phyloP scores from a whole-genome alignment of 1,139 yeast genomes.

The Geotrichum phurueaensis region DNA sequence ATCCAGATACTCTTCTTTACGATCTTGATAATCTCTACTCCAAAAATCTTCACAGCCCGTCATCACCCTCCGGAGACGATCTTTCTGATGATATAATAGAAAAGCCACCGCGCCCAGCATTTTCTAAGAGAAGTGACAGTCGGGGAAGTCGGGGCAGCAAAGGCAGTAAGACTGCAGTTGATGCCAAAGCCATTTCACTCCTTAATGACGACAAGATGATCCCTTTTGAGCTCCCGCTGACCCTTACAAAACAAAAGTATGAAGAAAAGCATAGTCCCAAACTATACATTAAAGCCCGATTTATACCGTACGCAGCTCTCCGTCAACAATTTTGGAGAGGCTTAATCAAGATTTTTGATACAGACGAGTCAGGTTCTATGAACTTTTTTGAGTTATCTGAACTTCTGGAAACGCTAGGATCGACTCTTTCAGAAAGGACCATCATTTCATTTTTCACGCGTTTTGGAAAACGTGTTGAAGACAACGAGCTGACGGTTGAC shows the following conservation, averaged over 20 bases:
- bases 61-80: conserved; percentile 1
- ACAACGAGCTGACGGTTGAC: conserved; percentile 49
- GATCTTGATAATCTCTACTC: conserved; percentile 22
- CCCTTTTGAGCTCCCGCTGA: conserved; percentile 36
- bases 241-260: conserved; percentile 31
- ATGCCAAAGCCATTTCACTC: neutral
- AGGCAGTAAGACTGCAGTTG: neutral
- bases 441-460: conserved; percentile 43
- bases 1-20: conserved; percentile 31
- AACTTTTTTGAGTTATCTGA: conserved; percentile 53
- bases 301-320: conserved; percentile 59
- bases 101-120: neutral
- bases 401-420: conserved; percentile 58
- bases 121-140: neutral
- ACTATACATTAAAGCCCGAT: conserved; percentile 56
- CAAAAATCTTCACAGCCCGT: conserved; percentile 1
- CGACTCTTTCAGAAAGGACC: conserved; percentile 47
- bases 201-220: conserved; percentile 18
- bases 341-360: conserved; percentile 51
- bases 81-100: neutral
- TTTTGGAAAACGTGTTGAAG: conserved; percentile 43
- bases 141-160: neutral
- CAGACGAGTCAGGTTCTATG: conserved; percentile 41
- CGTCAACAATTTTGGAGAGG: conserved; percentile 67
- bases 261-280: conserved; percentile 47